A percentile compares a stretch with the other conserved stretches of the same genome.
phyloP scores from a whole-genome alignment of 148 eudicot species.

The Fallopia convolvulus region DNA sequence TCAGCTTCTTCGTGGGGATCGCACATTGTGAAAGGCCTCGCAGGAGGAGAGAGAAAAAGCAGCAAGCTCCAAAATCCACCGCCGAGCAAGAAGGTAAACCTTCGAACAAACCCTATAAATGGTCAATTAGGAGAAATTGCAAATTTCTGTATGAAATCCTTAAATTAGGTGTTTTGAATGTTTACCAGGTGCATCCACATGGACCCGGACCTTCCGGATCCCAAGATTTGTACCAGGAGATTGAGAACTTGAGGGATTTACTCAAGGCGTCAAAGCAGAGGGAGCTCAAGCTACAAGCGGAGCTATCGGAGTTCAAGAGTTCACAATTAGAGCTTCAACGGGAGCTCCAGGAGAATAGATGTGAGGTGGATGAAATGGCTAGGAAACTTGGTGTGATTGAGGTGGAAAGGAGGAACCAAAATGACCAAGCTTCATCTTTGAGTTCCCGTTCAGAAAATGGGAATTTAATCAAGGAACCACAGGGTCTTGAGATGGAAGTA shows the following conservation, averaged over 20 bases:
- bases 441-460: slow-evolving; percentile 20
- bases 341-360: slow-evolving; percentile 39
- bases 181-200: slow-evolving; percentile 46
- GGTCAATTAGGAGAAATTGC: background rate
- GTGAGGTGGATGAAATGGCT: slow-evolving; percentile 38
- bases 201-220: slow-evolving; percentile 29
- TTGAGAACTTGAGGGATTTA: slow-evolving; percentile 61
- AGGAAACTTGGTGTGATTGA: slow-evolving; percentile 37
- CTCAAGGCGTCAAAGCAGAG: slow-evolving; percentile 65
- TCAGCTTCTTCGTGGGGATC: slow-evolving; percentile 55
- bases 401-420: slow-evolving; percentile 32
- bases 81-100: slow-evolving; percentile 8
- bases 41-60: slow-evolving; percentile 18
- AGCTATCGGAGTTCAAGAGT: slow-evolving; percentile 39
- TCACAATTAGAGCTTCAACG: slow-evolving; percentile 37
- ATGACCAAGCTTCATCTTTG: slow-evolving; percentile 23
- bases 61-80: slow-evolving; percentile 5
- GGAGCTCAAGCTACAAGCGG: slow-evolving; percentile 55
- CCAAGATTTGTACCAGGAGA: slow-evolving; percentile 53
- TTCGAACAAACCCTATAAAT: background rate
- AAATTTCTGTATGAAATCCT: background rate
- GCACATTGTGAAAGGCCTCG: slow-evolving; percentile 52
- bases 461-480: slow-evolving; percentile 22
- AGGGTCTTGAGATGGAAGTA: slow-evolving; percentile 53
- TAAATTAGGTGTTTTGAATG: background rate